These are phyloP conservation scores for Nadsonia starkeyi-henricii DNA, from an alignment of 1,139 yeast genomes.

Conservation along the genomic window DNA sequence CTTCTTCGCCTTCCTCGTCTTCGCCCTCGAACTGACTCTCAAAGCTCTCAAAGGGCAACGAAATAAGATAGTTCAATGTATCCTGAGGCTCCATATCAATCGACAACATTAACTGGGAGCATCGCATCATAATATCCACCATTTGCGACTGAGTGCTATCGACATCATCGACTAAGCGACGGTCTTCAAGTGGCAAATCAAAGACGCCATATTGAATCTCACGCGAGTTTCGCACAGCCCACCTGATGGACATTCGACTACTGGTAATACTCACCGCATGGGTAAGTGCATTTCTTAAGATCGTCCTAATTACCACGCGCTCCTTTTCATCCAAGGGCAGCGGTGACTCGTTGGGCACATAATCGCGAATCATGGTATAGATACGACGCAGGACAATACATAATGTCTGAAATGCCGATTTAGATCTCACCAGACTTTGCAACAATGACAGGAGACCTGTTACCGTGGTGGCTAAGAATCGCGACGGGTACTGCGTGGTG, in stretches of 20 bases:
- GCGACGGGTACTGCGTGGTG: slow-evolving; percentile 57
- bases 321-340: not conserved
- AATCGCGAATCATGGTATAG: not conserved
- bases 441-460: slow-evolving; percentile 30
- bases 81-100: not conserved
- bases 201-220: not conserved
- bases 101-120: not conserved
- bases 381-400: not conserved
- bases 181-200: not conserved
- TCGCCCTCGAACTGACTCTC: not conserved
- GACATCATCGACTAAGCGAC: not conserved
- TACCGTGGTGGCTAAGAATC: slow-evolving; percentile 55
- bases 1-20: not conserved
- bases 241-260: not conserved
- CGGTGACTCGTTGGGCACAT: not conserved
- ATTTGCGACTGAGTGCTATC: not conserved
- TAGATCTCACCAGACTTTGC: not conserved
- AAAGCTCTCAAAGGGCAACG: not conserved
- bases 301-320: not conserved
- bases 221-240: not conserved
- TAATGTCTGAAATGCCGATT: not conserved
- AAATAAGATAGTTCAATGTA: not conserved
- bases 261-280: not conserved
- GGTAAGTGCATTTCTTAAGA: not conserved
- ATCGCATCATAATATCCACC: not conserved